These are phyloP conservation scores for Coemansia interrupta DNA, from an alignment of 192 early-diverging fungal species.

Conservation along the genomic window DNA sequence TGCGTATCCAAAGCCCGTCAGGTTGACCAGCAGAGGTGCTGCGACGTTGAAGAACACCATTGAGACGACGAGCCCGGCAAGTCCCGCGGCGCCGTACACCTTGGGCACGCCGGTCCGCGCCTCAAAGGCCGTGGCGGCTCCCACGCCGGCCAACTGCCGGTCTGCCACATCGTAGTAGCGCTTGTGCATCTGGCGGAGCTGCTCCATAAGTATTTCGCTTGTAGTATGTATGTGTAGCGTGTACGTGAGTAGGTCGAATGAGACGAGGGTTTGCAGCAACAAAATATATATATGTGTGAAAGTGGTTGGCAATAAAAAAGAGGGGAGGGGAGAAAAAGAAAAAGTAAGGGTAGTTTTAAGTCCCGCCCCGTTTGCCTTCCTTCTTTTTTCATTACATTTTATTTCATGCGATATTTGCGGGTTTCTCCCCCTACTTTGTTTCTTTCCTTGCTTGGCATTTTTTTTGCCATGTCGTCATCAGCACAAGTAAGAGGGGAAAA, in stretches of 20 bases:
- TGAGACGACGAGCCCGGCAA: conserved; percentile 57
- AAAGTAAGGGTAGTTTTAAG: neutral
- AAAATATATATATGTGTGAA: neutral
- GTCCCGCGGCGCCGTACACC: conserved; percentile 73
- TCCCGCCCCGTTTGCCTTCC: too few species aligned
- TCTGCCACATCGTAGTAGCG: conserved; percentile 55
- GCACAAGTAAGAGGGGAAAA: too few species aligned
- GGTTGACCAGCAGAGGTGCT: conserved; percentile 72
- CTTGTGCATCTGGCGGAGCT: conserved; percentile 40
- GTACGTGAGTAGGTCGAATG: too few species aligned
- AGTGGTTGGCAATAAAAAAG: conserved; percentile 1
- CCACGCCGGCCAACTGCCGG: conserved; percentile 67
- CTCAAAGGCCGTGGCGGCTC: conserved; percentile 67
- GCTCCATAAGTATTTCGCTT: conserved; percentile 24
- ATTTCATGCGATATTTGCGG: too few species aligned
- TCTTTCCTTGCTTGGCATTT: too few species aligned
- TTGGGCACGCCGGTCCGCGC: conserved; percentile 80
- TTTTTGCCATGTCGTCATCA: too few species aligned
- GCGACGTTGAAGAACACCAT: conserved; percentile 91
- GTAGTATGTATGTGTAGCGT: too few species aligned
- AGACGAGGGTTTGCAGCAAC: too few species aligned
- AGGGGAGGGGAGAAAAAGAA: neutral
- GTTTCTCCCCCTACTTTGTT: too few species aligned
- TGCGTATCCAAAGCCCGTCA: conserved; percentile 89
- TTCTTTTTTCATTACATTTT: too few species aligned